phyloP scores from a whole-genome alignment of 176 grass and related monocot species.

The Metroxylon sagu region DNA sequence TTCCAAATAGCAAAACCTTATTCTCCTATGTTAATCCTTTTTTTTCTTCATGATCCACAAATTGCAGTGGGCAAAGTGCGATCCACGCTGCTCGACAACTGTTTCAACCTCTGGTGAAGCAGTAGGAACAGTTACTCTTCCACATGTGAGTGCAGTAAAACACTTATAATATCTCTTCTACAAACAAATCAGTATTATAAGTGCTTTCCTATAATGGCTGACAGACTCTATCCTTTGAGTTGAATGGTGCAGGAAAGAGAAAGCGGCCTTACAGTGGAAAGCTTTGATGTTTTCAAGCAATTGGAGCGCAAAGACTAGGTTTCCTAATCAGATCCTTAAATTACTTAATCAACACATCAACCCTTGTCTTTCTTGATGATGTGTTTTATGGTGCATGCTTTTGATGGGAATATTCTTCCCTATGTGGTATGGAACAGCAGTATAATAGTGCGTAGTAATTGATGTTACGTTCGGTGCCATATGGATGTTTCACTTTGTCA shows the following conservation, averaged over 20 bases:
- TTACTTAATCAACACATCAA: not conserved
- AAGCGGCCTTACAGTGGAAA: constrained; percentile 49
- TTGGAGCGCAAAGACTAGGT: constrained; percentile 57
- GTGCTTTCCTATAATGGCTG: not conserved
- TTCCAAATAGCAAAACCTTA: too few relatives aligned
- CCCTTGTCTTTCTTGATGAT: not conserved
- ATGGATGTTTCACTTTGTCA: too few relatives aligned
- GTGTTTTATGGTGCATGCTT: too few relatives aligned
- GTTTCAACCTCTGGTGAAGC: constrained; percentile 7
- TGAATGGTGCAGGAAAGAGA: constrained; percentile 43
- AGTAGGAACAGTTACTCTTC: constrained; percentile 28
- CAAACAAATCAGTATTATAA: not conserved
- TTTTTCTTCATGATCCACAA: not conserved
- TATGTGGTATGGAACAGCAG: too few relatives aligned
- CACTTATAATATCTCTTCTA: not conserved
- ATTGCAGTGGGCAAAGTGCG: constrained; percentile 9
- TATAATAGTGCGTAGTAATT: too few relatives aligned
- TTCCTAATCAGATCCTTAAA: not conserved
- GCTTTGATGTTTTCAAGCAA: constrained; percentile 90
- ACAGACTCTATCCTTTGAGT: not conserved
- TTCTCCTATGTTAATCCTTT: not conserved
- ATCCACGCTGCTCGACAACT: constrained; percentile 10
- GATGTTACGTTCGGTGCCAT: too few relatives aligned
- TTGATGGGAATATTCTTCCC: too few relatives aligned
- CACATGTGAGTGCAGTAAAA: constrained; percentile 31